Evolutionary conservation across 192 early-diverging fungal genomes (phyloP), one percentile per base, ranked within the genome.

Genomic region (Coemansia sp.): DNA sequence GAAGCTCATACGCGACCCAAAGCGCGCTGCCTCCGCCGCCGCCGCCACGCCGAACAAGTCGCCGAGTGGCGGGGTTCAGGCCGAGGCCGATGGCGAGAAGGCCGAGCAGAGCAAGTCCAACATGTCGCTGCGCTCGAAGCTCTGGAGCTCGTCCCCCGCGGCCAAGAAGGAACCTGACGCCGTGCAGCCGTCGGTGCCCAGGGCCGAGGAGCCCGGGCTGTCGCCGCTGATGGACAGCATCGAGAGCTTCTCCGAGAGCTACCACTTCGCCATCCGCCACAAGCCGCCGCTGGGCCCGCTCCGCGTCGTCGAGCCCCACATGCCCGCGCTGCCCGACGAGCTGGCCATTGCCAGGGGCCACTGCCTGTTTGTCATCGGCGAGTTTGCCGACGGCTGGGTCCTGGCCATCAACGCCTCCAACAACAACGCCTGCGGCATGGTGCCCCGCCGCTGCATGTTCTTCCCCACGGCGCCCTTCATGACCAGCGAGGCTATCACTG

Each of bases 361-460:
- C 27, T 31, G 61, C 10, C 16, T 77, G 21, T 73, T 64, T 66
- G 79, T 81, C 29, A 39, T 81, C 10, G 79, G 79, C 67, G 74
- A 81, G 44, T 77, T 81, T 73, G 79, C 74, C 35, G 79, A 81
- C 37, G 79, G 79, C 29, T 81, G 79, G 79, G 71, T 77, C 31
- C 48, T 81, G 42, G 70, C 79, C 4, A 67, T 76, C 13, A 81
- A 81, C 17, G 37, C 63, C 4, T 70, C 74, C 40, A 71, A 62
- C 19, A 41, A 63, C 16, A 81, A 63, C 60, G 74, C 76, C 45
- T 74, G 67, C 44, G 79, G 79, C 11, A 81, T 81, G 74, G 67
- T 77, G 41, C 79, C 74, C 5, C 79, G 79, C 11, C 74, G 79
- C 62, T 81, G 79, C 50, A 53, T 81, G 35, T 81, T 81, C 57